Evolutionary conservation across 257 asterid species (phyloP).

Genomic region (Primulina huaijiensis): DNA sequence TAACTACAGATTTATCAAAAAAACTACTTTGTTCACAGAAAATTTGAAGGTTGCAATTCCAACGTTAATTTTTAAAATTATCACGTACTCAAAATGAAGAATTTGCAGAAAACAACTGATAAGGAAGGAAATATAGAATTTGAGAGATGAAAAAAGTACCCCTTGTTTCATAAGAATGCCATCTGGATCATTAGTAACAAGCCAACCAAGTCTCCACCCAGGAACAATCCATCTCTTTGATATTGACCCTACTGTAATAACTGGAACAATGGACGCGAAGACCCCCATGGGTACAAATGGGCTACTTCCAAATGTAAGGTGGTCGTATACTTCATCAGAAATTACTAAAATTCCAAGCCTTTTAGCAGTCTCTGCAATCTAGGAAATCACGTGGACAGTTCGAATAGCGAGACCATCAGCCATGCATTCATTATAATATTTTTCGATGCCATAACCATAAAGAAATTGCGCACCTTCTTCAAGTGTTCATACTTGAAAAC

Average conservation of each 20-base stretch:
- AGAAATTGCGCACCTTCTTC: conserved; percentile 49
- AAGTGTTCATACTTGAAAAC: conserved; percentile 71
- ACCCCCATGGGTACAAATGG: conserved; percentile 87
- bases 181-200: conserved; percentile 58
- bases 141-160: conserved; percentile 36
- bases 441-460: not conserved
- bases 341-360: conserved; percentile 79
- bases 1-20: not conserved
- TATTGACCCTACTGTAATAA: conserved; percentile 69
- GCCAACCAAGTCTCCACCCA: conserved; percentile 91
- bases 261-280: conserved; percentile 68
- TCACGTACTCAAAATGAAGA: not conserved
- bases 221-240: conserved; percentile 90
- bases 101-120: not conserved
- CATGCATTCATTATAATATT: not conserved
- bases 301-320: conserved; percentile 63
- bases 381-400: not conserved
- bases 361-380: conserved; percentile 81
- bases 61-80: not conserved
- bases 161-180: conserved; percentile 61
- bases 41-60: conserved; percentile 1
- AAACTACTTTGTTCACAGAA: not conserved
- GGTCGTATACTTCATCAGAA: conserved; percentile 80
- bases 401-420: too few species aligned
- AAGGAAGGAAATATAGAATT: not conserved